Conservation (phyloP, 192 early-diverging fungal species). For the Diversispora eburnea region DNA sequence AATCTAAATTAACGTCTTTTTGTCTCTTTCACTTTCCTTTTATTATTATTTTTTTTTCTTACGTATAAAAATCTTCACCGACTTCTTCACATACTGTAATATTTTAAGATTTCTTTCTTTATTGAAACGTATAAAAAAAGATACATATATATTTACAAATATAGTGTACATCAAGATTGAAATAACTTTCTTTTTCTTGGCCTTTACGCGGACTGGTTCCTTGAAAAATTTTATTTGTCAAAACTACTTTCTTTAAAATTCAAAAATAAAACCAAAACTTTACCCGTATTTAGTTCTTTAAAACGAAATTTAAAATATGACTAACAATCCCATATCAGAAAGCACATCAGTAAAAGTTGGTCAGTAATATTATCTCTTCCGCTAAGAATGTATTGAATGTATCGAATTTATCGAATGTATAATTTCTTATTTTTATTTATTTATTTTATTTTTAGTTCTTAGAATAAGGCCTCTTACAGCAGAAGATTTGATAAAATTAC, state of each 20-base stretch:
- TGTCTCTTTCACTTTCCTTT: neutral
- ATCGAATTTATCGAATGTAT: neutral
- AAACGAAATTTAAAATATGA: slow-evolving; percentile 13
- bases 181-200: neutral
- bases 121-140: neutral
- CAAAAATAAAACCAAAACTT: neutral
- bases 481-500: slow-evolving; percentile 20
- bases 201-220: neutral
- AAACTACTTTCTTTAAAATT: neutral
- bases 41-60: neutral
- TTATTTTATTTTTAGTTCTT: neutral
- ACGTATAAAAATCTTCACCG: neutral
- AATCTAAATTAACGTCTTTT: neutral
- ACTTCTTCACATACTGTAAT: neutral
- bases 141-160: neutral
- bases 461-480: slow-evolving; percentile 22
- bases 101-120: too few relatives aligned
- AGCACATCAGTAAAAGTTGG: slow-evolving; percentile 24
- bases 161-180: neutral
- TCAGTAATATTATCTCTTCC: neutral
- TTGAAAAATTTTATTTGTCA: neutral
- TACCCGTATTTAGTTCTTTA: neutral
- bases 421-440: neutral
- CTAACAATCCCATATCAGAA: slow-evolving; percentile 6
- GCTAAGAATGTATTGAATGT: neutral